Base-by-base conservation (phyloP, 495 filamentous ascomycete species). In the Neurospora sp. region DNA sequence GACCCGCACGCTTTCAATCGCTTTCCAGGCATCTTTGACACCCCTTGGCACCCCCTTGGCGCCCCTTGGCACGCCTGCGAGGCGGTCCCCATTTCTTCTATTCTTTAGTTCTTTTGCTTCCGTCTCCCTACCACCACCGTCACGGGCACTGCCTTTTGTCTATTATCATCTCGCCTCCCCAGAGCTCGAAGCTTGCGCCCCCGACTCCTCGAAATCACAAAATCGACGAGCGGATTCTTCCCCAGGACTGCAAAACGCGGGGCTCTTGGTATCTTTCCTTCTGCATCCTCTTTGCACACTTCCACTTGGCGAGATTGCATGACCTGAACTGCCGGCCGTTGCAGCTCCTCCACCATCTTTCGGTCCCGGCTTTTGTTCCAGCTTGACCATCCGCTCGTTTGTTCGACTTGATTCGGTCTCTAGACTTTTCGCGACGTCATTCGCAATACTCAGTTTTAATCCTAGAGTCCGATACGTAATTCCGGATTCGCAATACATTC, bases 351-450 rank as follows among this genome's bases (percentile, higher is more conserved):
- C 53, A 16, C 53, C 53, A 65, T 35, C 53, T 65, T 35, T 18
- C 27, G 53, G 53, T 65, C 14, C 53, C 53, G 53, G 53, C 53
- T 65, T 65, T 16, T 37, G 53, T 65, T 65, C 53, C 27, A 65
- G 75, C 78, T 81, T 77, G 78, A 65, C 78, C 79, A 80, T 80
- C 79, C 79, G 76, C 75, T 81, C 79, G 78, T 80, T 71, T 31
- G 70, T 65, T 65, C 27, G 53, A 65, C 53, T 65, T 53, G 45
- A 22, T 22, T 71, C 80, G 75, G 65, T 37, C 59, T 37, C 18
- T 69, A 31, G 40, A 71, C 20, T 73, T 71, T 71, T 39, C 39
- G 75, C 77, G 65, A 40, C 74, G 68, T 75, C 59, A 59, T 47
- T 44, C 31, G n/a, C 44, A 68, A 71, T 71, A 42, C 39, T 8